Evolutionary conservation across 768 basidiomycete genomes (phyloP), one percentile per base, ranked within the genome.

Genomic region (Boletus sp.): DNA sequence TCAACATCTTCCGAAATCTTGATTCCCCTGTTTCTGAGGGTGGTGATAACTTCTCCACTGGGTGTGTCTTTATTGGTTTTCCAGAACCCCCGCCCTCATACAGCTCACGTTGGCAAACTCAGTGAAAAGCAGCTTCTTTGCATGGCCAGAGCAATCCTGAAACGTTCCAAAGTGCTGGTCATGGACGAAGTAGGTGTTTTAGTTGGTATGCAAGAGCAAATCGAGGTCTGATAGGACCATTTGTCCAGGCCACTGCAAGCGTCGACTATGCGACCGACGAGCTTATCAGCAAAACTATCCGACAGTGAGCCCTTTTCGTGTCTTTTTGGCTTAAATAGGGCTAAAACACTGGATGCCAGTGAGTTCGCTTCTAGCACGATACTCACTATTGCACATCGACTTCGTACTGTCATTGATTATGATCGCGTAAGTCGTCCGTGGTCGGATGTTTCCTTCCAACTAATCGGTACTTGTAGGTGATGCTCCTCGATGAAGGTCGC

Each of bases 251-350:
- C 37, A 85, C 87, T 39, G 86, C 87, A 43, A 82, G 80, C 57
- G 90, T 90, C 44, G 89, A 91, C 66, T 90, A 93, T 67, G 90
- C 90, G 21, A 93, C 93, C 0, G 92, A 95, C 66, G 90, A 93
- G 64, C 77, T 93, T 4, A 94, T 91, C 60, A 79, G 86, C 35
- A 87, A 87, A 65, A 90, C 88, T 4, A 91, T 91, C 41, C 73
- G 87, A 74, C 82, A 84, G 90, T 91, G 64, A 66, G 84, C 75
- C 37, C 17, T 4, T 15, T 17, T 25, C 49, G n/a, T 2, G 2
- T 11, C 40, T 34, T 13, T 14, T 29, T 25, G 14, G 23, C 19
- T 19, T 44, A 33, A 33, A 40, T 11, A 5, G 15, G 17, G 44
- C 54, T 59, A 4, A 45, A 52, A 37, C 15, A 23, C 35, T 39